Evolutionary conservation across 805 yeast species (phyloP).

Genomic region (Komagataella mondaviorum): DNA sequence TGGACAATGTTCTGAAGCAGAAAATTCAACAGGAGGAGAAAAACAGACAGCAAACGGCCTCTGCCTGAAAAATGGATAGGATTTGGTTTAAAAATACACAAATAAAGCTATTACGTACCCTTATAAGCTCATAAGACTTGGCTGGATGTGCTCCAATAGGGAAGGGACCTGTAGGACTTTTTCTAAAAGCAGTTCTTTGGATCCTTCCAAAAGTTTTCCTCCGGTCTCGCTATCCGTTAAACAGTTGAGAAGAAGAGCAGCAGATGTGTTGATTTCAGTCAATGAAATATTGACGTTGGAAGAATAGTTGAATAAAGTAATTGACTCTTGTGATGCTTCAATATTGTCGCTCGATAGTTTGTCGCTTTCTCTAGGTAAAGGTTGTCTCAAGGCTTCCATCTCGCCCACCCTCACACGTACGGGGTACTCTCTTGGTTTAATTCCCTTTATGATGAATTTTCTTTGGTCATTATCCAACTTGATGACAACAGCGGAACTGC

Average conservation of each 20-base stretch:
- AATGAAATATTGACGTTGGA: slow-evolving; percentile 17
- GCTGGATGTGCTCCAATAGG: slow-evolving; percentile 10
- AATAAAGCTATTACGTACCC: slow-evolving; percentile 6
- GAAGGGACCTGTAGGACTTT: slow-evolving; percentile 20
- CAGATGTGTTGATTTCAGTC: slow-evolving; percentile 26
- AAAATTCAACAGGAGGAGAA: slow-evolving; percentile 34
- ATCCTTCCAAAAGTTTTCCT: slow-evolving; percentile 17
- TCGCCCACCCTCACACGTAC: slow-evolving; percentile 35
- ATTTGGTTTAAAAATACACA: slow-evolving; percentile 1
- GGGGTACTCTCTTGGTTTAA: slow-evolving; percentile 66
- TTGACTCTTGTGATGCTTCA: slow-evolving; percentile 15
- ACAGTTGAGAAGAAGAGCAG: slow-evolving; percentile 21
- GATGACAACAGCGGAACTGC: slow-evolving; percentile 89
- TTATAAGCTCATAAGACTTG: slow-evolving; percentile 9
- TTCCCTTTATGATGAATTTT: slow-evolving; percentile 86
- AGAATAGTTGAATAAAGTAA: slow-evolving; percentile 17
- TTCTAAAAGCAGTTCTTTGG: slow-evolving; percentile 17
- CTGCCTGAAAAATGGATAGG: slow-evolving; percentile 3
- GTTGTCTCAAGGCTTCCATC: slow-evolving; percentile 19
- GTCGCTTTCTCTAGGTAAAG: slow-evolving; percentile 3
- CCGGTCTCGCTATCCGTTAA: slow-evolving; percentile 19
- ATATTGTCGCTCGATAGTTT: slow-evolving; percentile 5
- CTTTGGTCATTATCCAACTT: slow-evolving; percentile 49
- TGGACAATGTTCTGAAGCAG: slow-evolving; percentile 43
- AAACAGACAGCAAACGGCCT: slow-evolving; percentile 5